phyloP scores from a whole-genome alignment of 2,329 filamentous ascomycete species.

The Nemania sp. region DNA sequence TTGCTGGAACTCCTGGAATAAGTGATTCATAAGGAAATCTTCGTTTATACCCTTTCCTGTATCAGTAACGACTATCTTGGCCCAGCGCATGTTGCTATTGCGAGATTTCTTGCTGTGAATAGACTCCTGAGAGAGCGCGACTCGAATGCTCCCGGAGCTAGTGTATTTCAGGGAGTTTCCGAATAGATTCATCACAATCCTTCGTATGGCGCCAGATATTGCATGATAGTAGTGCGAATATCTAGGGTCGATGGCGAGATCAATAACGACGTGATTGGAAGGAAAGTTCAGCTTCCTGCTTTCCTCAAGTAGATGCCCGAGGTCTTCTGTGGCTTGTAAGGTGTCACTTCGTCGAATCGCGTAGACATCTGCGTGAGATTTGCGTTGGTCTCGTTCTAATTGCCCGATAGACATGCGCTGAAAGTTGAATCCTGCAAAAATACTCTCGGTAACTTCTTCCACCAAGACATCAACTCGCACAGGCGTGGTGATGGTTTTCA shows the following conservation, averaged over 20 bases:
- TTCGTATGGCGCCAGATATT: constrained; percentile 63
- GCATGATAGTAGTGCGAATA: constrained; percentile 65
- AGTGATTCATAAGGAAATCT: constrained; percentile 68
- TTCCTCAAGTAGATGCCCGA: constrained; percentile 17
- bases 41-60: constrained; percentile 74
- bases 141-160: constrained; percentile 48
- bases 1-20: constrained; percentile 74
- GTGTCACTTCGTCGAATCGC: constrained; percentile 28
- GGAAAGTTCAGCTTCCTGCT: neutral
- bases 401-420: constrained; percentile 35
- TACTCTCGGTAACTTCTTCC: constrained; percentile 62
- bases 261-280: constrained; percentile 52
- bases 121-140: constrained; percentile 36
- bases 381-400: constrained; percentile 28
- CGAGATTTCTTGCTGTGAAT: constrained; percentile 35
- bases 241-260: constrained; percentile 62
- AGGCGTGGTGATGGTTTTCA: constrained; percentile 44
- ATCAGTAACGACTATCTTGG: constrained; percentile 65
- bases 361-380: constrained; percentile 30
- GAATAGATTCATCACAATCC: constrained; percentile 72
- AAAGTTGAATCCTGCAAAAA: constrained; percentile 59
- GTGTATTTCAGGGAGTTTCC: constrained; percentile 75
- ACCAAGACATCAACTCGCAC: constrained; percentile 56
- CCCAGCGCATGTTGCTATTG: constrained; percentile 41
- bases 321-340: constrained; percentile 30